phyloP scores from a whole-genome alignment of 208 protist species.

The Acanthamoeba triangularis region DNA sequence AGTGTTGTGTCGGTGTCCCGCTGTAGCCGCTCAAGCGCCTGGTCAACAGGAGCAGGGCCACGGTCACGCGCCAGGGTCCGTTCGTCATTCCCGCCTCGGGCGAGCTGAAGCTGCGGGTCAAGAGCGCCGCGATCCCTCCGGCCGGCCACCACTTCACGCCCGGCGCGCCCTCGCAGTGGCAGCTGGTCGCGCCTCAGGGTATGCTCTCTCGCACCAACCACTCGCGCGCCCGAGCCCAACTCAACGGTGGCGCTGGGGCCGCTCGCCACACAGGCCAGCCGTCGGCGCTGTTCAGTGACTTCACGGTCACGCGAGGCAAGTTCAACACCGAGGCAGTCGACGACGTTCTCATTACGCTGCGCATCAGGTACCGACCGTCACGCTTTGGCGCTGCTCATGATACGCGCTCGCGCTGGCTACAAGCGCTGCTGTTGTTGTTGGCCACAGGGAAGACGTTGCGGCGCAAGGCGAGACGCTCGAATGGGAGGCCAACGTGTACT shows the following conservation, averaged over 20 bases:
- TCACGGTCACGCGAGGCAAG: neutral
- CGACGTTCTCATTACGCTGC: neutral
- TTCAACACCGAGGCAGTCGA: neutral
- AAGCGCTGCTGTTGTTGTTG: neutral
- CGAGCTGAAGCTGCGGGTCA: neutral
- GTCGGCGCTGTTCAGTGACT: neutral
- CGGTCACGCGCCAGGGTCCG: neutral
- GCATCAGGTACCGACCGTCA: neutral
- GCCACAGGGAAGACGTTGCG: neutral
- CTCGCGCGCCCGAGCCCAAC: neutral
- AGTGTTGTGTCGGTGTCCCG: neutral
- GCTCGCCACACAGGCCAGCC: neutral
- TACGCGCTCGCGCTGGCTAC: neutral
- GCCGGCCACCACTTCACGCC: constrained; percentile 37
- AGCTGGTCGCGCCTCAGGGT: constrained; percentile 9
- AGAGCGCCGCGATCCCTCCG: neutral
- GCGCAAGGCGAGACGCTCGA: neutral
- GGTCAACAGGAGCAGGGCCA: constrained; percentile 13
- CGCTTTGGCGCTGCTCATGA: neutral
- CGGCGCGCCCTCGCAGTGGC: constrained; percentile 35
- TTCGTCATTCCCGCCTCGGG: neutral
- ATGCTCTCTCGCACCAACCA: neutral
- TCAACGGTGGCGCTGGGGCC: neutral
- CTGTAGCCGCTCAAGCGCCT: constrained; percentile 8
- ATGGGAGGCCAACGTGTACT: constrained; percentile 19